Base-by-base conservation (phyloP, 2,329 filamentous ascomycete species). In the Sporothrix globosa region DNA sequence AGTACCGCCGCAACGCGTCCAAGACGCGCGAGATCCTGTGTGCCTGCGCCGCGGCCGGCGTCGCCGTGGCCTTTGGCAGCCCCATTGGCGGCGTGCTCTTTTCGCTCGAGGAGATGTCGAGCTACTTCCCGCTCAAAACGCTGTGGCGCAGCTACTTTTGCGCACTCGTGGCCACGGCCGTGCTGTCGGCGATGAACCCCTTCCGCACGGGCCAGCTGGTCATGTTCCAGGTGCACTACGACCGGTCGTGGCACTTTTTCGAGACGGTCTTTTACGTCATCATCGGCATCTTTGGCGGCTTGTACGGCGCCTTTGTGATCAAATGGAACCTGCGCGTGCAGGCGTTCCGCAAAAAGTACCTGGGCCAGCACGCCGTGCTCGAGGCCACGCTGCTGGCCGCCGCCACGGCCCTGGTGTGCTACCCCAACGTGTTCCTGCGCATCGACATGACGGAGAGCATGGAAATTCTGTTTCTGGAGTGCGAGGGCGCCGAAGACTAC, bases 391-490 rank as follows among this genome's bases (percentile, higher is more conserved):
- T 97, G 19, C 82, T 99, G 53, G 94, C 96, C 1, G 87, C 90
- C 0, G 86, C 88, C 9, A 99, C 96, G 4, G 96, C 94, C 11
- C 85, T 98, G 30, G 85, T 99, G n/a, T 97, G 95, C 80, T 99
- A 97, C 77, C 96, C 95, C 0, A 99, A 99, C 76, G 93, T 92
- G 79, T 98, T 99, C 74, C 79, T 99, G 70, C 87, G 92, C 69
- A 97, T 98, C 76, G 96, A 99, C 80, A 98, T 99, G 96, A 97
- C 96, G 0, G 95, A 98, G 82, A 97, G 93, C 82, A 98, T 99
- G 96, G 94, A 98, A 79, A 97, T 97, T 73, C 82, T 99, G 13
- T 99, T 99, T 79, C 86, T 92, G 17, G 96, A 99, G 78, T 99
- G 96, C 75, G 92, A 97, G 77, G 93, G 91, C 5, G 90, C 86